phyloP scores from a whole-genome alignment of 31 red algal species.

The Odonthalia washingtoniensis region DNA sequence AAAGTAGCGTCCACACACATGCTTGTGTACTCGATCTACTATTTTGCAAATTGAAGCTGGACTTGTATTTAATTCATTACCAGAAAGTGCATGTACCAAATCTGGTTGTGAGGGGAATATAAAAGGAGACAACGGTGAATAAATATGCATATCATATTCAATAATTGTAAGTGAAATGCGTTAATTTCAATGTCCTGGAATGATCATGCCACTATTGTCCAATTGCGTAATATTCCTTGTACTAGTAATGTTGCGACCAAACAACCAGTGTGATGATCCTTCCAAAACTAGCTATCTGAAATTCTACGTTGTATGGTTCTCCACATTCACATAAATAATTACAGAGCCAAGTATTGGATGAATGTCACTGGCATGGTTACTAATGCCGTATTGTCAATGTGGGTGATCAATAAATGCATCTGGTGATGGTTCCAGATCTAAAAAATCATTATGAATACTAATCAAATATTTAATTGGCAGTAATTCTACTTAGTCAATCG shows the following conservation, averaged over 20 bases:
- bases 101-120: background rate
- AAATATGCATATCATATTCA: conserved; percentile 31
- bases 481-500: conserved; percentile 27
- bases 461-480: background rate
- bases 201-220: background rate
- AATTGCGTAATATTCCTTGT: conserved; percentile 20
- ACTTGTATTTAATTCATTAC: conserved; percentile 10
- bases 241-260: conserved; percentile 29
- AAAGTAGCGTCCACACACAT: conserved; percentile 39
- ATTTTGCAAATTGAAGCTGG: conserved; percentile 11
- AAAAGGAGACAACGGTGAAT: background rate
- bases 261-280: conserved; percentile 32
- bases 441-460: background rate
- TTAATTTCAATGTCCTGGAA: background rate
- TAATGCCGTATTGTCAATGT: conserved; percentile 30
- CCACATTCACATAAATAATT: background rate
- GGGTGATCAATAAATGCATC: conserved; percentile 7
- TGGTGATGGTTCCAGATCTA: conserved; percentile 15
- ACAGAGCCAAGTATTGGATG: conserved; percentile 35
- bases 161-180: background rate
- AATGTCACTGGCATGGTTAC: conserved; percentile 13
- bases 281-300: conserved; percentile 31
- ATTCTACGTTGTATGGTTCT: background rate
- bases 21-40: conserved; percentile 29
- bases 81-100: background rate